Conservation (phyloP, 2,329 filamentous ascomycete genomes). For the Arthroderma sp. region DNA sequence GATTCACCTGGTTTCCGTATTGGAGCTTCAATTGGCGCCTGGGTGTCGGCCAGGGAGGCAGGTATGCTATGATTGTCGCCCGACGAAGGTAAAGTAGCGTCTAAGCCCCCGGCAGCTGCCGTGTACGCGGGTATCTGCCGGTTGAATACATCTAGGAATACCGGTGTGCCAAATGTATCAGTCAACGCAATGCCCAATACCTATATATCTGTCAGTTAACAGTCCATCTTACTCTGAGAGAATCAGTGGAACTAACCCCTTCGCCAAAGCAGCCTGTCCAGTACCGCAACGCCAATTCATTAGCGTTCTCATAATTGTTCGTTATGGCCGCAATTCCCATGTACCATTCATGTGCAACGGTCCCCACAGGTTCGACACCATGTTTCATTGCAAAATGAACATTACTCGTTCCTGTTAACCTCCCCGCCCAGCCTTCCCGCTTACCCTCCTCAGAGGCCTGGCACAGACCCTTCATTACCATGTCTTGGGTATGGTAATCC, state of each 20-base stretch:
- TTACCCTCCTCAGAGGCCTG: slow-evolving; percentile 60
- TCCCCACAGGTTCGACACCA: slow-evolving; percentile 70
- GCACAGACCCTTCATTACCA: slow-evolving; percentile 78
- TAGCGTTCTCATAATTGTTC: slow-evolving; percentile 70
- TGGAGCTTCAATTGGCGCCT: slow-evolving; percentile 33
- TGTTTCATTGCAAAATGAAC: slow-evolving; percentile 95
- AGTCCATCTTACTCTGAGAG: background rate
- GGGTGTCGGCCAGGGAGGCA: slow-evolving; percentile 25
- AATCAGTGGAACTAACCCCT: slow-evolving; percentile 34
- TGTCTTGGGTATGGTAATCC: slow-evolving; percentile 87
- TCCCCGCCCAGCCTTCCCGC: slow-evolving; percentile 53
- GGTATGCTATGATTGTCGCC: slow-evolving; percentile 27
- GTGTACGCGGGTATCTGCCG: slow-evolving; percentile 44
- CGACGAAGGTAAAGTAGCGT: slow-evolving; percentile 27
- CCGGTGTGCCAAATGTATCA: slow-evolving; percentile 87
- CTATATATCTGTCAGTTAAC: slow-evolving; percentile 14
- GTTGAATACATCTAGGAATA: slow-evolving; percentile 75
- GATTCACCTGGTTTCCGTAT: slow-evolving; percentile 19
- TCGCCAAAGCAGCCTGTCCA: slow-evolving; percentile 89
- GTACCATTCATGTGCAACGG: slow-evolving; percentile 95
- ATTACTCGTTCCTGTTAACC: slow-evolving; percentile 81
- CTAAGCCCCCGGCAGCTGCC: slow-evolving; percentile 27
- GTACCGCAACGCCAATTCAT: slow-evolving; percentile 69
- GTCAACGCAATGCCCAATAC: slow-evolving; percentile 81
- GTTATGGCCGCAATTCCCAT: slow-evolving; percentile 94